A percentile compares a stretch with the other conserved stretches of the same genome.
phyloP scores from a whole-genome alignment of 306 rosid species.

The Fragaria vesca region DNA sequence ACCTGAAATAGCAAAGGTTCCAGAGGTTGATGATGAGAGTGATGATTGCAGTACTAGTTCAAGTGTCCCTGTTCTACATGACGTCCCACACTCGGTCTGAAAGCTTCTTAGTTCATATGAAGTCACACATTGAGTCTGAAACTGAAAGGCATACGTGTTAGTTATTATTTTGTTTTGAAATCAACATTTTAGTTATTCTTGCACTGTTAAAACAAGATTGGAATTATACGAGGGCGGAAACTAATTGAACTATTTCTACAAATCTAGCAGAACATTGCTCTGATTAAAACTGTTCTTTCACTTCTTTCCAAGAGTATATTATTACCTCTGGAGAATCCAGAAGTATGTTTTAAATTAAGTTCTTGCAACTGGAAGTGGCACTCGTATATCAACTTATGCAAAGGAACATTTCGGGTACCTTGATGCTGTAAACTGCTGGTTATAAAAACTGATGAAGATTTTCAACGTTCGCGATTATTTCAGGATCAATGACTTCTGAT shows the following conservation, averaged over 20 bases:
- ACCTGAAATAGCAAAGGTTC: neutral
- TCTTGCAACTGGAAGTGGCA: conserved; percentile 4
- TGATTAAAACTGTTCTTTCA: no score
- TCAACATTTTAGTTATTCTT: neutral
- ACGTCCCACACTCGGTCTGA: neutral
- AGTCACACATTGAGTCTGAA: neutral
- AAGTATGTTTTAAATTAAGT: neutral
- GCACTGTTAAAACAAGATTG: neutral
- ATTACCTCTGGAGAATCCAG: neutral
- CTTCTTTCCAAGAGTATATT: no score
- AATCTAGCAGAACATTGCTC: no score
- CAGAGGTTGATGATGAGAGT: neutral
- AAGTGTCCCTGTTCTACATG: neutral
- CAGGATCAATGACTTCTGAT: no score
- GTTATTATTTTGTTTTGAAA: neutral
- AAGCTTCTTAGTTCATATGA: neutral
- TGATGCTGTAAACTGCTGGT: no score
- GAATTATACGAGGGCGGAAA: neutral
- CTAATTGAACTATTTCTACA: neutral
- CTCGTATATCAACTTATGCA: no score
- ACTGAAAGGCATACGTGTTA: neutral
- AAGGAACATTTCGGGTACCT: no score
- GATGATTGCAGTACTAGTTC: neutral
- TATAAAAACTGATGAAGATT: no score
- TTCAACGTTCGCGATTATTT: no score